phyloP scores from a whole-genome alignment of 768 basidiomycete genomes.

The Leucocoprinus sp. region DNA sequence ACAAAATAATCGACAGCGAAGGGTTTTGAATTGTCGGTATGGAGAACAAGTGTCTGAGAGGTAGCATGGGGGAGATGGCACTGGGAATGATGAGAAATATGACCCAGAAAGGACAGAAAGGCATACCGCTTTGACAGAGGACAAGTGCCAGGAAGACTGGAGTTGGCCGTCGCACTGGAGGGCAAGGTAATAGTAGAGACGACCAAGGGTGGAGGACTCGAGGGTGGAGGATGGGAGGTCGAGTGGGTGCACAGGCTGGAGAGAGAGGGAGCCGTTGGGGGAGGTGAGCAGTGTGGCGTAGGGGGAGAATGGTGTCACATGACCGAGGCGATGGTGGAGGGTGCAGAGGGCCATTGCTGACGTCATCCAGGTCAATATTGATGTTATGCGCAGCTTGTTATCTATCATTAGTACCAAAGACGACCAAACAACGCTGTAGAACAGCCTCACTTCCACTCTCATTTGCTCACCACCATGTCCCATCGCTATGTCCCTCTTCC shows the following conservation, averaged over 20 bases:
- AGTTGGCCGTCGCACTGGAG: constrained; percentile 38
- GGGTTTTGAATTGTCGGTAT: constrained; percentile 38
- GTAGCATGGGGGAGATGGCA: constrained; percentile 55
- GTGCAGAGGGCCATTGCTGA: too few relatives aligned
- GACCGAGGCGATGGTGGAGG: constrained; percentile 46
- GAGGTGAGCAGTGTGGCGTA: constrained; percentile 32
- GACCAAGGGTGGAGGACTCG: too few relatives aligned
- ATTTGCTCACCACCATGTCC: constrained; percentile 31
- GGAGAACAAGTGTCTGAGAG: constrained; percentile 51
- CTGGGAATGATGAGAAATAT: constrained; percentile 26
- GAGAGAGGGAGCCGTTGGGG: constrained; percentile 24
- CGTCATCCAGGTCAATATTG: too few relatives aligned
- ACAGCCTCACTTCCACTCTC: background rate
- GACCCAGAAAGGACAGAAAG: constrained; percentile 8
- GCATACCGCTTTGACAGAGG: constrained; percentile 55
- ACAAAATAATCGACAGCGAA: constrained; percentile 69
- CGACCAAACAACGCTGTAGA: too few relatives aligned
- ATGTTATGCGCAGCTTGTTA: too few relatives aligned
- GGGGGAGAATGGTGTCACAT: constrained; percentile 37
- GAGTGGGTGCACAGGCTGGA: constrained; percentile 34
- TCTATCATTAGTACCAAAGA: too few relatives aligned
- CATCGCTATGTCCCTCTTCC: constrained; percentile 65
- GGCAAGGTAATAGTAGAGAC: constrained; percentile 64
- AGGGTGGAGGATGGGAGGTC: constrained; percentile 22
- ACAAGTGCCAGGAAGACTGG: constrained; percentile 45